Conservation (phyloP, 2,329 filamentous ascomycete genomes). For the Cryphonectria parasitica region DNA sequence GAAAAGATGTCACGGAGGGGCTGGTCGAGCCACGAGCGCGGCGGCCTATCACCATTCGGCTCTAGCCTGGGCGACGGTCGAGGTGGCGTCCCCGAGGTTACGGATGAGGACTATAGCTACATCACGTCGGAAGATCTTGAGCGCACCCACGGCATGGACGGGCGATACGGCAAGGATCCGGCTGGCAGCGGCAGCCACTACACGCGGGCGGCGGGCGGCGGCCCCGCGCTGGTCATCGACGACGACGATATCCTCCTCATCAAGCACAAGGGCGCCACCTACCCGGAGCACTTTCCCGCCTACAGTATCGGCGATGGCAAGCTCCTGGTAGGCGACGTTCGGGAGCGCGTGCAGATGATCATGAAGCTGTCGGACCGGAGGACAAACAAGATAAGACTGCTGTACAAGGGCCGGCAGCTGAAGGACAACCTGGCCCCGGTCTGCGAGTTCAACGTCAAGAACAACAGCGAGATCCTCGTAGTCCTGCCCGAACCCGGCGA, state of each 20-base stretch:
- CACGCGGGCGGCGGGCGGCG: constrained; percentile 29
- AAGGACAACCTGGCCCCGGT: constrained; percentile 64
- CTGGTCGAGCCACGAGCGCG: constrained; percentile 49
- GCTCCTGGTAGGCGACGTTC: constrained; percentile 67
- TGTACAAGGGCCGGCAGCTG: constrained; percentile 74
- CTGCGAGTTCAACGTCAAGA: constrained; percentile 64
- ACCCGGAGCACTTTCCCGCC: constrained; percentile 73
- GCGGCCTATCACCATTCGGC: constrained; percentile 54
- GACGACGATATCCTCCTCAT: constrained; percentile 75
- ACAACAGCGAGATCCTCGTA: constrained; percentile 64
- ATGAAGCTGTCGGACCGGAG: constrained; percentile 63
- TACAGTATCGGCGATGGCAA: constrained; percentile 77
- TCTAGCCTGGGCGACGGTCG: constrained; percentile 46
- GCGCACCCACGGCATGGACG: constrained; percentile 32
- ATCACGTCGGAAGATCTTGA: constrained; percentile 78
- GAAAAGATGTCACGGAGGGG: constrained; percentile 57
- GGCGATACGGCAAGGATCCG: constrained; percentile 33
- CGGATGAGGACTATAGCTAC: constrained; percentile 79
- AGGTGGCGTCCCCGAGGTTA: constrained; percentile 61
- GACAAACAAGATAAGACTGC: constrained; percentile 62
- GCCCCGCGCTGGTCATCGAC: constrained; percentile 37
- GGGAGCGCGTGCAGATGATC: constrained; percentile 68
- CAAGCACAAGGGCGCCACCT: constrained; percentile 68
- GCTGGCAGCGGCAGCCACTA: constrained; percentile 36
- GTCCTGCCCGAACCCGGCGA: constrained; percentile 56